phyloP scores from a whole-genome alignment of 2,329 filamentous ascomycete genomes.

The Fusarium illudens region DNA sequence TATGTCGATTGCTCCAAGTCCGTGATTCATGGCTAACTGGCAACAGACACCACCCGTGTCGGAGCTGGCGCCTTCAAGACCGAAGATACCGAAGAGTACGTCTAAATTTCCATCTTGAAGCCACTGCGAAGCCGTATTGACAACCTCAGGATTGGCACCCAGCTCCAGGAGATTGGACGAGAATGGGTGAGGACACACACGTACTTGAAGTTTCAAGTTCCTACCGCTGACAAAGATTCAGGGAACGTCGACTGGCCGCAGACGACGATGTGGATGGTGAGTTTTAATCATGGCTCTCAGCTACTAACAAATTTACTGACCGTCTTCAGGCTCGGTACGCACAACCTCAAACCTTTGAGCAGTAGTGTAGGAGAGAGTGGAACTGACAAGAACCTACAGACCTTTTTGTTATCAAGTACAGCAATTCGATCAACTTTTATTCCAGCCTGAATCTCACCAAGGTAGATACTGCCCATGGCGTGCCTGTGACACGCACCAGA shows the following conservation, averaged over 20 bases:
- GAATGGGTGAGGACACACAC: slow-evolving; percentile 47
- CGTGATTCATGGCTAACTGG: slow-evolving; percentile 28
- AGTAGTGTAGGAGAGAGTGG: slow-evolving; percentile 18
- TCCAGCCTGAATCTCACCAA: slow-evolving; percentile 68
- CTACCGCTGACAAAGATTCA: slow-evolving; percentile 34
- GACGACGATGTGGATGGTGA: slow-evolving; percentile 65
- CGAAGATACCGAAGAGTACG: slow-evolving; percentile 58
- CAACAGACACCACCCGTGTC: slow-evolving; percentile 68
- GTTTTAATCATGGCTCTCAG: slow-evolving; percentile 28
- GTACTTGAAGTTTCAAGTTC: slow-evolving; percentile 27
- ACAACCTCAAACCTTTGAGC: slow-evolving; percentile 27
- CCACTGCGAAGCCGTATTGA: slow-evolving; percentile 32
- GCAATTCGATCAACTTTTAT: slow-evolving; percentile 70
- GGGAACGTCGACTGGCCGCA: slow-evolving; percentile 64
- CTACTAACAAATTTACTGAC: slow-evolving; percentile 34
- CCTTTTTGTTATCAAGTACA: slow-evolving; percentile 74
- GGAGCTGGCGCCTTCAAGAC: slow-evolving; percentile 72
- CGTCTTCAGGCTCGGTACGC: slow-evolving; percentile 40
- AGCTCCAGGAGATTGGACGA: slow-evolving; percentile 57
- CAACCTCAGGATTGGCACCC: slow-evolving; percentile 48
- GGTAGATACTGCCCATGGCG: slow-evolving; percentile 18
- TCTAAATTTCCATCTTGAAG: slow-evolving; percentile 27
- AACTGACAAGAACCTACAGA: slow-evolving; percentile 51
- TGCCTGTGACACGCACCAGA: slow-evolving; percentile 4
- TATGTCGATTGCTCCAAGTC: slow-evolving; percentile 39